Evolutionary conservation across 202 grass and related monocot species (phyloP), one percentile per base, ranked within the genome.

Genomic region (Brachypodium distachyon): DNA sequence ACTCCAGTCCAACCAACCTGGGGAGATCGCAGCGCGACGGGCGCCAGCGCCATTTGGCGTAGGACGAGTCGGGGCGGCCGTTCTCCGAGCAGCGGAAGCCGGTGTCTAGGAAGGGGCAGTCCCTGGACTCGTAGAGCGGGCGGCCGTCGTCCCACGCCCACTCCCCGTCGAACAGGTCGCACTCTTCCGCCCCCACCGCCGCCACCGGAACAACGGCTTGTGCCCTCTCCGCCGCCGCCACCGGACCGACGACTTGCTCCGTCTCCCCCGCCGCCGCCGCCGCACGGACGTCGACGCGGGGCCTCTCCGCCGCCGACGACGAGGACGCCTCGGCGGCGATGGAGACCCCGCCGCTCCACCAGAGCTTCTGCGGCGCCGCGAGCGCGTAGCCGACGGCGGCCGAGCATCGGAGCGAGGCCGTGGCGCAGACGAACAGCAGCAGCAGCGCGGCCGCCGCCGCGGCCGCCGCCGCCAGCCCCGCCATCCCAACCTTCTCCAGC

Each of bases 11-110:
- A 17, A 56, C 49, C 3, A 67, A 97, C 94, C 94, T 93, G 11
- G 84, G 61, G 21, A 97, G 90, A 82, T 84, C 67, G 80, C 94
- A 97, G 50, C 66, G 84, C 55, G 80, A 65, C 32, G 91, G 94
- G 47, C 81, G 81, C 94, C 94, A 97, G 18, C 94, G 84, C 90
- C 88, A 93, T 77, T 90, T 84, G 64, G 86, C 52, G 79, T 97
- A 97, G 83, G 90, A 68, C 4, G 55, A 22, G 72, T 97, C 90
- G 4, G 67, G 55, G 47, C 94, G 81, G 42, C 90, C 94, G 72
- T 97, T 97, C 67, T 97, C 86, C 9, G 90, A 70, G 88, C 94
- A 97, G 33, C 90, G 84, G 78, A 97, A 93, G 0, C 94, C 94
- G 72, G 36, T 42, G 78, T 97, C 90, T 22, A 97, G 21, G 77